Evolutionary conservation across 2,329 filamentous ascomycete genomes (phyloP), one percentile per base, ranked within the genome.

Genomic region (Arthroderma sp.): DNA sequence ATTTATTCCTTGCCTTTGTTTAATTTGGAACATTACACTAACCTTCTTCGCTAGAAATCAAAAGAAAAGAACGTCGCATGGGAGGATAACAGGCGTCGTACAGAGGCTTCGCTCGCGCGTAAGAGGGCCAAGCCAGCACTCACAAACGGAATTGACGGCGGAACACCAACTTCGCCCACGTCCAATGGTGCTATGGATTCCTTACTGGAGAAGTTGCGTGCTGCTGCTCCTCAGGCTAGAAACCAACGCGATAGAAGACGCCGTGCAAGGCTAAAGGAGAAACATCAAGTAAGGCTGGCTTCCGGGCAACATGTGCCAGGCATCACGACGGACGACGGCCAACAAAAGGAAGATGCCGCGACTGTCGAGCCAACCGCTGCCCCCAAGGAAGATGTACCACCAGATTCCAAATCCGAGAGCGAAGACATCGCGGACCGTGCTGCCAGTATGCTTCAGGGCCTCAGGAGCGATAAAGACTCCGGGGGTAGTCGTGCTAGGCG

Each of bases 141-240:
- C 64, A 76, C 84, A 62, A 86, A 86, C 67, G 71, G 70, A 38
- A 74, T 73, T 13, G 71, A 66, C 17, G 72, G 74, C 15, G 73
- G 75, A 11, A 70, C 70, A 17, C 83, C 83, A 4, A 76, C 79
- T 31, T 86, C 85, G 2, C 86, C 88, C 23, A 80, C 81, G 33
- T 85, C 82, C 57, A 89, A 88, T 5, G 93, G 91, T 56, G 93
- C 91, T 55, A 97, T 98, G 91, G 93, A 98, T 74, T 88, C 87
- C 41, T 77, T 98, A 23, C 81, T 98, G 53, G 89, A 96, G 81
- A 97, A 97, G 73, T 77, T 98, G 57, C 86, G 93, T 58, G 91
- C 90, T 57, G 93, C 93, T 0, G 91, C 91, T 57, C 91, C 93
- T 31, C 88, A 95, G 74, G 83, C 88, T 28, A 81, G 88, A 70